Conservation (phyloP, 148 eudicot genomes). For the Heliamphora exappendiculata region DNA sequence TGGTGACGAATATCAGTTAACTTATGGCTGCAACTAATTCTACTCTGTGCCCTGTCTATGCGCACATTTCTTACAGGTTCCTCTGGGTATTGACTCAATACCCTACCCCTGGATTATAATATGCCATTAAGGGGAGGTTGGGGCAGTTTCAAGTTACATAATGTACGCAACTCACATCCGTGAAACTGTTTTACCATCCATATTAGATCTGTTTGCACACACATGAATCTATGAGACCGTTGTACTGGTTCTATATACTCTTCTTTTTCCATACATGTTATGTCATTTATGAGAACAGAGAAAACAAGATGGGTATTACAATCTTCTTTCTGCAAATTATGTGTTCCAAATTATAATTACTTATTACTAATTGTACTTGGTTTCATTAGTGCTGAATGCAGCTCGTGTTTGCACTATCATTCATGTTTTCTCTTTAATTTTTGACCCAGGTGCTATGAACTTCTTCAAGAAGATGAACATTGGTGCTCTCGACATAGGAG, state of each 20-base stretch:
- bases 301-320: neutral
- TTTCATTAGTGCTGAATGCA: neutral
- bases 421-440: slow-evolving; percentile 13
- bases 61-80: neutral
- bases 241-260: neutral
- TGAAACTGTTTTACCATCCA: no score
- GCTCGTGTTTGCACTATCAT: neutral
- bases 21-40: neutral
- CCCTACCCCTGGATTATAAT: neutral
- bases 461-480: slow-evolving; percentile 45
- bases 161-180: no score
- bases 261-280: neutral
- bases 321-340: neutral
- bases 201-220: neutral
- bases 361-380: neutral
- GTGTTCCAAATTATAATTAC: neutral
- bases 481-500: slow-evolving; percentile 48
- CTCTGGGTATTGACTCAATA: neutral
- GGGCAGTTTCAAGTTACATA: neutral
- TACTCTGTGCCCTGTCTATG: neutral
- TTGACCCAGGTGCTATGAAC: slow-evolving; percentile 40
- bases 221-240: neutral
- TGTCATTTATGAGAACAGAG: neutral
- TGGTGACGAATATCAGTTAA: neutral
- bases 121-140: neutral